phyloP scores from a whole-genome alignment of 208 protist species.

The Vickermania ingenoplastis region DNA sequence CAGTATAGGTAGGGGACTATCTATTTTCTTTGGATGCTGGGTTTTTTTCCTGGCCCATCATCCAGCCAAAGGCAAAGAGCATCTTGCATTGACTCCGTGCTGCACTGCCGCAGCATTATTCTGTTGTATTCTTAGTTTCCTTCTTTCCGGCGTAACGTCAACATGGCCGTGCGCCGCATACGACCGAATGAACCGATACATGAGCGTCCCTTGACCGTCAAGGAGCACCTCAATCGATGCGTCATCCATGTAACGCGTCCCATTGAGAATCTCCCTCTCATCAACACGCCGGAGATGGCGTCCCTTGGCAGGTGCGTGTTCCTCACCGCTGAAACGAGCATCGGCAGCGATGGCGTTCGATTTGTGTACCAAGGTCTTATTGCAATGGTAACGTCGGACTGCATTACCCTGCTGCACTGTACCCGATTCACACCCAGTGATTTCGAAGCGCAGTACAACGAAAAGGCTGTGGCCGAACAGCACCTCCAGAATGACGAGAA shows the following conservation, averaged over 20 bases:
- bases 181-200: not conserved
- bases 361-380: constrained; percentile 21
- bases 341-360: constrained; percentile 6
- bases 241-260: not conserved
- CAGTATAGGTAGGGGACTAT: too few species aligned
- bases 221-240: not conserved
- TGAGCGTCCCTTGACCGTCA: not conserved
- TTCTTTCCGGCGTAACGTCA: too few species aligned
- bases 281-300: constrained; percentile 16
- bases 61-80: too few species aligned
- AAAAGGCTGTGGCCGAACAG: constrained; percentile 4
- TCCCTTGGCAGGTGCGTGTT: constrained; percentile 19
- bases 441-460: not conserved
- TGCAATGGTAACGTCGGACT: constrained; percentile 15
- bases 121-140: too few species aligned
- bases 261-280: constrained; percentile 8
- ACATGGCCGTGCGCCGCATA: too few species aligned
- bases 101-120: too few species aligned
- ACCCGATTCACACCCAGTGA: constrained; percentile 2
- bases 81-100: too few species aligned
- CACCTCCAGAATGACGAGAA: constrained; percentile 1
- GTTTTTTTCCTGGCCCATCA: too few species aligned
- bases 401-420: constrained; percentile 13
- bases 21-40: too few species aligned
- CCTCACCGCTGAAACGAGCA: constrained; percentile 13